These are phyloP conservation scores for Podaxis carcinomalis DNA, from an alignment of 768 basidiomycete genomes.

Conservation along the genomic window DNA sequence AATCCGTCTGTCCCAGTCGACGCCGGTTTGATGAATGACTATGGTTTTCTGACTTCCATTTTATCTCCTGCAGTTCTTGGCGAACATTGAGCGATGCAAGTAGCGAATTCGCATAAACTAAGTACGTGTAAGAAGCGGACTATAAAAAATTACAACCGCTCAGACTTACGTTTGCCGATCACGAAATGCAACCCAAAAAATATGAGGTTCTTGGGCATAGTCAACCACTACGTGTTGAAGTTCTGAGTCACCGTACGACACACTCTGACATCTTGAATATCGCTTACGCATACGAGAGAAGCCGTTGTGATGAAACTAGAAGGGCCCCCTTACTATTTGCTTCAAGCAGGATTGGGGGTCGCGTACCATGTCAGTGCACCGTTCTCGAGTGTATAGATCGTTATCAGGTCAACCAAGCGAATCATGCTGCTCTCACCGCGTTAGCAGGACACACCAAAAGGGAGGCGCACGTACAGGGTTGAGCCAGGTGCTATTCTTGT, in stretches of 20 bases:
- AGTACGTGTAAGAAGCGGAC: no score
- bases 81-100: conserved; percentile 21
- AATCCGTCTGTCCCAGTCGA: neutral
- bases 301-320: conserved; percentile 35
- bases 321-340: neutral
- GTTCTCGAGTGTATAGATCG: conserved; percentile 50
- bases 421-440: conserved; percentile 31
- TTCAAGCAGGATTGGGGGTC: neutral
- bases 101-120: conserved; percentile 34
- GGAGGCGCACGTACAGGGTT: conserved; percentile 5
- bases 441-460: neutral
- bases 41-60: conserved; percentile 2
- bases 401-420: conserved; percentile 40
- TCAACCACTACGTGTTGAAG: conserved; percentile 30
- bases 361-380: conserved; percentile 45
- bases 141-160: no score
- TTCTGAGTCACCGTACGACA: neutral
- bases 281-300: conserved; percentile 38
- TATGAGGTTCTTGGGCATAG: conserved; percentile 36
- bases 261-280: neutral
- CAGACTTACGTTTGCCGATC: conserved; percentile 38
- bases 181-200: conserved; percentile 46
- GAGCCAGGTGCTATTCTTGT: conserved; percentile 34
- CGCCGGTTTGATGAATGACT: neutral
- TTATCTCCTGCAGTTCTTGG: conserved; percentile 3